Conservation (phyloP, 192 early-diverging fungal species). For the Gigaspora rosea region DNA sequence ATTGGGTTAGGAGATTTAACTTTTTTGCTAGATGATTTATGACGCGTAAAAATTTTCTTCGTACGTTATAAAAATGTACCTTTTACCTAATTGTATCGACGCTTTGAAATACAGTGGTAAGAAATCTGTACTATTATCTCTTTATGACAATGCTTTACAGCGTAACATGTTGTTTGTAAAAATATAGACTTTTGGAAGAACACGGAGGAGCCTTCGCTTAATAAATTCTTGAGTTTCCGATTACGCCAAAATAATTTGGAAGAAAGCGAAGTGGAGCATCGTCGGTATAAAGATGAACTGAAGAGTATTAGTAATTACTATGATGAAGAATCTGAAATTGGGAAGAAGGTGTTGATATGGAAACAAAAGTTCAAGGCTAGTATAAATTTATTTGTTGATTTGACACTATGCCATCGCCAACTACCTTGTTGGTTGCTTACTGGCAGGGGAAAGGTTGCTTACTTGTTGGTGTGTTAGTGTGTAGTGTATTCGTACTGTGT, state of each 20-base stretch:
- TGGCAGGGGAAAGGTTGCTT: constrained; percentile 15
- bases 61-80: neutral
- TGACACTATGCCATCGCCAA: constrained; percentile 12
- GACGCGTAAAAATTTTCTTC: too few relatives aligned
- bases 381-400: constrained; percentile 15
- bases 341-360: constrained; percentile 8
- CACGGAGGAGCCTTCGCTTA: neutral
- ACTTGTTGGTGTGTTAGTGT: constrained; percentile 6
- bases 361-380: constrained; percentile 10
- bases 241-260: neutral
- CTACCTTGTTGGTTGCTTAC: constrained; percentile 20
- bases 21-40: too few relatives aligned
- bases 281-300: neutral
- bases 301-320: constrained; percentile 6
- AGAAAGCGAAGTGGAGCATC: constrained; percentile 10
- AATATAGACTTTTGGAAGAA: constrained; percentile 17
- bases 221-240: constrained; percentile 6
- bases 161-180: constrained; percentile 9
- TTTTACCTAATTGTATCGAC: neutral
- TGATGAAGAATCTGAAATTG: constrained; percentile 11
- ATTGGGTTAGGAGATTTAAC: too few relatives aligned
- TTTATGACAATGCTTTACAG: neutral
- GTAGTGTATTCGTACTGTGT: neutral
- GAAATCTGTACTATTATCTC: neutral
- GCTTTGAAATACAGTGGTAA: constrained; percentile 5